Conservation (phyloP, 176 grass and related monocot species). For the Phoenix dactylifera region DNA sequence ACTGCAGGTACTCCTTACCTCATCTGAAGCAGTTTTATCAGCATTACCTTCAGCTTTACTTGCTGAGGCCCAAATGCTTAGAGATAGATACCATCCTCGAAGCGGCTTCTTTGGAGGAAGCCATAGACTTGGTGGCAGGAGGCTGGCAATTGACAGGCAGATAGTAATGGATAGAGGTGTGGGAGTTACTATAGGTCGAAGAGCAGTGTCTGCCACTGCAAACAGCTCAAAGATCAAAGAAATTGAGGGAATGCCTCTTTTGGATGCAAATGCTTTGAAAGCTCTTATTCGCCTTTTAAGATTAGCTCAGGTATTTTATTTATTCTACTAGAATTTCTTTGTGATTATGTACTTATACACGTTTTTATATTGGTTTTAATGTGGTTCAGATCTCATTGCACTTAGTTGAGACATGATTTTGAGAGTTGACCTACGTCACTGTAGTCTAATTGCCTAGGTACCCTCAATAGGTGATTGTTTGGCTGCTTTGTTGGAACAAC, state of each 20-base stretch:
- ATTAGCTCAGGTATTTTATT: constrained; percentile 49
- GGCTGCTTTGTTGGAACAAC: no score
- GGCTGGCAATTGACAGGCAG: constrained; percentile 41
- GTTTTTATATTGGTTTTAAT: no score
- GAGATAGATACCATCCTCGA: constrained; percentile 61
- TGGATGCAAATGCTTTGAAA: constrained; percentile 44
- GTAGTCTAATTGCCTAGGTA: no score
- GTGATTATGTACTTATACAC: no score
- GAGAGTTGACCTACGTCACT: no score
- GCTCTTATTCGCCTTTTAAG: constrained; percentile 61
- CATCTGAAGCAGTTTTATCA: constrained; percentile 74
- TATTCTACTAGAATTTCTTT: no score
- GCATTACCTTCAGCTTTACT: constrained; percentile 66
- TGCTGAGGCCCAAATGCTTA: constrained; percentile 77
- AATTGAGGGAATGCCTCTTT: constrained; percentile 47
- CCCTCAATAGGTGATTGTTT: no score
- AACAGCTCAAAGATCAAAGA: constrained; percentile 40
- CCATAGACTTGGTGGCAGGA: constrained; percentile 53
- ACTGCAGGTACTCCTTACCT: constrained; percentile 73
- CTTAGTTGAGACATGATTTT: no score
- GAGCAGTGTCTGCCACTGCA: constrained; percentile 30
- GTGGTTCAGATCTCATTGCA: no score
- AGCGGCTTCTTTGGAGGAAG: constrained; percentile 58
- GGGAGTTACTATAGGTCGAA: constrained; percentile 50
- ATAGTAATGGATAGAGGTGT: constrained; percentile 65